Conservation (phyloP, 257 asterid species). For the Lycium ferocissimum region DNA sequence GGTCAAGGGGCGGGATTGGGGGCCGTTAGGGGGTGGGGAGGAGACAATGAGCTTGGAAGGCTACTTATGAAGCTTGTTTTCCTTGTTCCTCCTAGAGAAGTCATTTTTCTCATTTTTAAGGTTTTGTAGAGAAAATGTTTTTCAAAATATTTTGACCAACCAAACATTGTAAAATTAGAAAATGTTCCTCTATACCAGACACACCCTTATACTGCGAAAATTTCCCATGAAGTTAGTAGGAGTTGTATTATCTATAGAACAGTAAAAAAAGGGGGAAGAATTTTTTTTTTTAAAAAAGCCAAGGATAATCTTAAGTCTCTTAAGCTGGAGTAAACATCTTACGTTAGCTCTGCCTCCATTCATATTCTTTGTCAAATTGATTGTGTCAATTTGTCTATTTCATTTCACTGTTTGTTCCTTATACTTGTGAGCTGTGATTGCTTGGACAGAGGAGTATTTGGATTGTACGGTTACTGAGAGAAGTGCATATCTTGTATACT, state of each 20-base stretch:
- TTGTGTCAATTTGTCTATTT: not conserved
- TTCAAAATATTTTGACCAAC: no score
- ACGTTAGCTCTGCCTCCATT: not conserved
- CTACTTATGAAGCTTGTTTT: no score
- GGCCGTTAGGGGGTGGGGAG: no score
- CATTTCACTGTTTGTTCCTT: not conserved
- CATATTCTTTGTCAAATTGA: conserved; percentile 16
- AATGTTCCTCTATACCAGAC: no score
- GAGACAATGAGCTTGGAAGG: no score
- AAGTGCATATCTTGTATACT: not conserved
- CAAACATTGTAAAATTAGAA: no score
- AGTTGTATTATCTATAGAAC: not conserved
- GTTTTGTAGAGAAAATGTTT: no score
- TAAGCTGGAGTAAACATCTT: conserved; percentile 23
- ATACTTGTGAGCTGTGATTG: conserved; percentile 5
- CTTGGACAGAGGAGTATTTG: not conserved
- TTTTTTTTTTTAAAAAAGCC: no score
- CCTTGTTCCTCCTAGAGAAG: no score
- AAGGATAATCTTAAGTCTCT: conserved; percentile 9
- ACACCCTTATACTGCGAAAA: not conserved
- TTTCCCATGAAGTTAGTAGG: not conserved
- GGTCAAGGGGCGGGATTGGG: no score
- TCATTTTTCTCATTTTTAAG: no score
- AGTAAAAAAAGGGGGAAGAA: not conserved
- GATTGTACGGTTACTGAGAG: conserved; percentile 10